Evolutionary conservation across 2,329 filamentous ascomycete species (phyloP).

Genomic region (Piedraia hortae): DNA sequence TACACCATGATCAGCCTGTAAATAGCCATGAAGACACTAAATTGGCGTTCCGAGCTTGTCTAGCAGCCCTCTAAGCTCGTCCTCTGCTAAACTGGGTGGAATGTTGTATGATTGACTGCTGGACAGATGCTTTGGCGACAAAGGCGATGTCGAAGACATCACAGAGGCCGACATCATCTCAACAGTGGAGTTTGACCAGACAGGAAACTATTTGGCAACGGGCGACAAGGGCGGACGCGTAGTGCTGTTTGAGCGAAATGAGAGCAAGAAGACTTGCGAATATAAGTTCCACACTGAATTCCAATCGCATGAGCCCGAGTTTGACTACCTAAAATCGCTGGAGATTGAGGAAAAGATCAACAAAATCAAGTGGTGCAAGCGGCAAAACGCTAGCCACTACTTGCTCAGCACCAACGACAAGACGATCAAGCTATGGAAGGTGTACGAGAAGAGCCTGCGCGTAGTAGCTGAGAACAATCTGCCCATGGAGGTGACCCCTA

Average conservation of each 20-base stretch:
- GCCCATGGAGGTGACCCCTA: conserved; percentile 72
- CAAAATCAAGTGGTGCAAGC: conserved; percentile 98
- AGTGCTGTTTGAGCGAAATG: conserved; percentile 74
- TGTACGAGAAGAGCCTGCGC: conserved; percentile 97
- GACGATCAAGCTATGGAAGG: conserved; percentile 99
- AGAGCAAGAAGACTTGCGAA: conserved; percentile 99
- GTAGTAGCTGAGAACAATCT: conserved; percentile 98
- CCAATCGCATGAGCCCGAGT: conserved; percentile 96
- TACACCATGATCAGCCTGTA: too few relatives aligned
- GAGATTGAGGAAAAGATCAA: conserved; percentile 99
- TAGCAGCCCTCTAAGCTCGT: too few relatives aligned
- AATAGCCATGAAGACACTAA: too few relatives aligned
- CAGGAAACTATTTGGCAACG: conserved; percentile 70
- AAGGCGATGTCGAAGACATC: conserved; percentile 96
- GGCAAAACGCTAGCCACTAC: conserved; percentile 96
- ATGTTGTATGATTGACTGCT: too few relatives aligned
- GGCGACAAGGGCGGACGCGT: conserved; percentile 70
- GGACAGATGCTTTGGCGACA: conserved; percentile 88
- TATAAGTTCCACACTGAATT: conserved; percentile 99
- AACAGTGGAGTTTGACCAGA: conserved; percentile 74
- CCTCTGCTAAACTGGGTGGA: too few relatives aligned
- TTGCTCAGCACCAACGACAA: conserved; percentile 97
- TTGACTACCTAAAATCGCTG: conserved; percentile 95
- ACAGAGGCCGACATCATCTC: conserved; percentile 92
- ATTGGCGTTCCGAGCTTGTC: too few relatives aligned